Percentiles rank a stretch among this genome's conserved stretches.
Conservation (phyloP, 2,329 filamentous ascomycete genomes). For the Penicillium sclerotiorum region DNA sequence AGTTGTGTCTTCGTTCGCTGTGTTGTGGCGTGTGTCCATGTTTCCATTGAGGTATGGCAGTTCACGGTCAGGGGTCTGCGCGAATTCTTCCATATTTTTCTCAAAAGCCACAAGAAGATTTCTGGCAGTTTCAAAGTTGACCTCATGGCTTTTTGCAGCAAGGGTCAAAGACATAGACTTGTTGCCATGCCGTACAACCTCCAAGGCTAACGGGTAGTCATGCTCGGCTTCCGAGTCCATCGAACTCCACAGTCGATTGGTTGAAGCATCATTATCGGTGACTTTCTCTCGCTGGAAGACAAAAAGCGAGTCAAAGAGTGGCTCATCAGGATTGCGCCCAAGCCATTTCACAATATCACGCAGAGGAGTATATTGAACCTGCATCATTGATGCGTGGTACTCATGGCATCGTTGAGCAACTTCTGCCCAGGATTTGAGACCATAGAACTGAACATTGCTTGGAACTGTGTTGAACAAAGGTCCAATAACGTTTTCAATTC, state of each 20-base stretch:
- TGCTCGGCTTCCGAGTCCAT: conserved; percentile 53
- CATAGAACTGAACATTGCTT: conserved; percentile 57
- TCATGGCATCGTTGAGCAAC: conserved; percentile 68
- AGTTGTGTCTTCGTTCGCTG: background rate
- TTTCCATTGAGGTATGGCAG: conserved; percentile 19
- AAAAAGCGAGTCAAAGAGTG: conserved; percentile 79
- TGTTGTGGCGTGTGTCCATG: background rate
- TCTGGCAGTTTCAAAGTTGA: conserved; percentile 39
- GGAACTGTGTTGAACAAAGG: conserved; percentile 91
- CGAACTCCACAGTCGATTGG: conserved; percentile 56
- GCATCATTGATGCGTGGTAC: conserved; percentile 67
- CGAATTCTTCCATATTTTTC: conserved; percentile 38
- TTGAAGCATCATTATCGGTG: conserved; percentile 21
- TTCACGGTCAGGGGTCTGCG: conserved; percentile 32
- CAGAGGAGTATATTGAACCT: conserved; percentile 78
- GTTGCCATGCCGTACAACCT: conserved; percentile 60
- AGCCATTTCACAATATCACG: conserved; percentile 82
- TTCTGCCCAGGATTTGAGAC: conserved; percentile 58
- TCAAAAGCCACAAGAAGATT: conserved; percentile 51
- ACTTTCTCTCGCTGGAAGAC: conserved; percentile 67
- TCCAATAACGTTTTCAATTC: conserved; percentile 69
- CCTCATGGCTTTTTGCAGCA: conserved; percentile 57
- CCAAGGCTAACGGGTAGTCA: conserved; percentile 78
- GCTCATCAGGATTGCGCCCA: conserved; percentile 54
- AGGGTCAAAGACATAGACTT: conserved; percentile 60